phyloP scores from a whole-genome alignment of 768 basidiomycete species.

The Naganishia antarctica region DNA sequence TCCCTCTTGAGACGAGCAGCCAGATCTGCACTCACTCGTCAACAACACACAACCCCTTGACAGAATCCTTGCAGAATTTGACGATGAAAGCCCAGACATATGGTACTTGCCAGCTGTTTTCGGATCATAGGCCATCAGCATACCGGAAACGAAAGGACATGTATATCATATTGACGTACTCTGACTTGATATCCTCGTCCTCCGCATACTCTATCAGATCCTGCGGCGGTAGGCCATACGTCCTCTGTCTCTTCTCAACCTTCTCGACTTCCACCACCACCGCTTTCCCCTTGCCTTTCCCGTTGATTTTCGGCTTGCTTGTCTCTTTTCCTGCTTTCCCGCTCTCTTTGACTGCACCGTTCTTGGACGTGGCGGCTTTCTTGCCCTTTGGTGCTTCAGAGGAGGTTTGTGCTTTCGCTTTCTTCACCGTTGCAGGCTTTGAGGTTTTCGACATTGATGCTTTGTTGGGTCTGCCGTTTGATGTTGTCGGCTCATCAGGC shows the following conservation, averaged over 20 bases:
- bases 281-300: slow-evolving; percentile 6
- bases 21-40: slow-evolving; percentile 28
- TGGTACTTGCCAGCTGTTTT: slow-evolving; percentile 27
- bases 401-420: neutral
- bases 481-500: neutral
- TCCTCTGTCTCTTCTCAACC: slow-evolving; percentile 8
- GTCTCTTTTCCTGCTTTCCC: slow-evolving; percentile 2
- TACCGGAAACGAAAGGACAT: slow-evolving; percentile 14
- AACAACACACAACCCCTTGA: slow-evolving; percentile 27
- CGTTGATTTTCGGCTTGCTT: slow-evolving; percentile 3
- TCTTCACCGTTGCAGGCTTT: slow-evolving; percentile 7
- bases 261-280: slow-evolving; percentile 12
- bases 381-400: neutral
- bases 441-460: neutral
- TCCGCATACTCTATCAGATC: slow-evolving; percentile 15
- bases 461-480: slow-evolving; percentile 15
- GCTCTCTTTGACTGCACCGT: slow-evolving; percentile 8
- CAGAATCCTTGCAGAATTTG: slow-evolving; percentile 17
- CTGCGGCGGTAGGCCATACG: slow-evolving; percentile 3
- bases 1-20: neutral
- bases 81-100: slow-evolving; percentile 29
- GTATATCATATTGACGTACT: slow-evolving; percentile 15
- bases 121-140: neutral
- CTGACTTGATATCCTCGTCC: slow-evolving; percentile 24
- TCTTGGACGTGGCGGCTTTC: neutral